Evolutionary conservation across 768 basidiomycete species (phyloP).

Genomic region (Suillus weaverae): DNA sequence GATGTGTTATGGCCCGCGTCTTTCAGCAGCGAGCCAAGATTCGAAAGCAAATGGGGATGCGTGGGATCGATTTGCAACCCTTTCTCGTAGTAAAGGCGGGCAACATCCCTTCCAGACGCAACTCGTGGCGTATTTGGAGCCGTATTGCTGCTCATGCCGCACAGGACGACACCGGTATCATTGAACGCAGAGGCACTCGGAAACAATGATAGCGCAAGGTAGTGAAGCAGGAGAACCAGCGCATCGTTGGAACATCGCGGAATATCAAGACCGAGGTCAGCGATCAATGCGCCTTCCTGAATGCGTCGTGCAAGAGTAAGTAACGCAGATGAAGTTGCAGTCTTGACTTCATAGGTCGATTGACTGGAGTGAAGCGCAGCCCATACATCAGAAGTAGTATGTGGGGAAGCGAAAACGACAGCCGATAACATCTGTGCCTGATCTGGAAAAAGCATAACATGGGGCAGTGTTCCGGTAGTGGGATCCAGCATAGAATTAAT

Average conservation of each 20-base stretch:
- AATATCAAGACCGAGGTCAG: slow-evolving; percentile 25
- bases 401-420: slow-evolving; percentile 38
- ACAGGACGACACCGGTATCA: slow-evolving; percentile 50
- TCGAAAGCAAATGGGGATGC: slow-evolving; percentile 51
- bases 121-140: slow-evolving; percentile 21
- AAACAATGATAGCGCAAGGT: slow-evolving; percentile 44
- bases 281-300: slow-evolving; percentile 33
- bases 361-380: slow-evolving; percentile 27
- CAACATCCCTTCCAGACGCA: slow-evolving; percentile 35
- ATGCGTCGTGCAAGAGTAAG: slow-evolving; percentile 47
- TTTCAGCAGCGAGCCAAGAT: slow-evolving; percentile 50
- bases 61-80: slow-evolving; percentile 45
- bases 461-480: slow-evolving; percentile 41
- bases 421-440: slow-evolving; percentile 36
- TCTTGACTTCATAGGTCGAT: slow-evolving; percentile 23
- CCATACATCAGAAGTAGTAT: slow-evolving; percentile 16
- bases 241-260: slow-evolving; percentile 35
- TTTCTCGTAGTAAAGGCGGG: slow-evolving; percentile 44
- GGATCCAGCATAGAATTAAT: slow-evolving; percentile 34
- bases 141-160: slow-evolving; percentile 31
- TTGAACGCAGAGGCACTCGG: slow-evolving; percentile 49
- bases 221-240: slow-evolving; percentile 46
- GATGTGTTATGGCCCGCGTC: slow-evolving; percentile 43
- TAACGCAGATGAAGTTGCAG: slow-evolving; percentile 41
- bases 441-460: slow-evolving; percentile 42